Conservation (phyloP, 225 moss, liverwort and hornwort genomes). For the Bryoerythrophyllum caledonicum region DNA sequence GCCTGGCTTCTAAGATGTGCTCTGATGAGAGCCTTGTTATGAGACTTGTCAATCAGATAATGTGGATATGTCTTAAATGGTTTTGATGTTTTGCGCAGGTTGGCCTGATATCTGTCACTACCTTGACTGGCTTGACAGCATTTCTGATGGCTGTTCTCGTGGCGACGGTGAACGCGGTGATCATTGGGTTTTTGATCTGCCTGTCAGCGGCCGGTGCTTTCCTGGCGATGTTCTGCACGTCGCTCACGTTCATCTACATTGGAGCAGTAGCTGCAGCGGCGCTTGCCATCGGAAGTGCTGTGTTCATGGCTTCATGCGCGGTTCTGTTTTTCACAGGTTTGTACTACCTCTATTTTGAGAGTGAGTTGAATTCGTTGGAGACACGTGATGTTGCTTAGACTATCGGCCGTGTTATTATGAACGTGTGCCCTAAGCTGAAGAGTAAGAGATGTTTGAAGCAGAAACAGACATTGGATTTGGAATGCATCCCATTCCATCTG, state of each 20-base stretch:
- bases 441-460: not conserved
- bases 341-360: constrained; percentile 18
- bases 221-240: constrained; percentile 72
- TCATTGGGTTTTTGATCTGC: constrained; percentile 66
- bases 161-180: constrained; percentile 67
- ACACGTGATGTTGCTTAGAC: not conserved
- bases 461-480: not conserved
- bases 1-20: not conserved
- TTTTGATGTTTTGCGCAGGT: constrained; percentile 45
- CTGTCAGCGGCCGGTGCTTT: constrained; percentile 76
- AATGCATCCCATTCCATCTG: not conserved
- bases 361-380: not conserved
- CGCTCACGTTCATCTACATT: constrained; percentile 70
- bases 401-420: not conserved
- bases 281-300: constrained; percentile 62
- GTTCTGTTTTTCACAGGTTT: constrained; percentile 74
- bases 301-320: constrained; percentile 55
- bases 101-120: constrained; percentile 57
- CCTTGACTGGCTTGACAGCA: constrained; percentile 65
- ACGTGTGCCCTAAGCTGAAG: not conserved
- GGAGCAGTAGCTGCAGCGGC: constrained; percentile 61
- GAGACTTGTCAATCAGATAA: not conserved
- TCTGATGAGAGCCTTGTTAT: constrained; percentile 1
- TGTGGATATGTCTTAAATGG: constrained; percentile 8
- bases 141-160: constrained; percentile 74